Evolutionary conservation across 2,329 filamentous ascomycete genomes (phyloP).

Genomic region (Aspergillus fumigatiaffinis): DNA sequence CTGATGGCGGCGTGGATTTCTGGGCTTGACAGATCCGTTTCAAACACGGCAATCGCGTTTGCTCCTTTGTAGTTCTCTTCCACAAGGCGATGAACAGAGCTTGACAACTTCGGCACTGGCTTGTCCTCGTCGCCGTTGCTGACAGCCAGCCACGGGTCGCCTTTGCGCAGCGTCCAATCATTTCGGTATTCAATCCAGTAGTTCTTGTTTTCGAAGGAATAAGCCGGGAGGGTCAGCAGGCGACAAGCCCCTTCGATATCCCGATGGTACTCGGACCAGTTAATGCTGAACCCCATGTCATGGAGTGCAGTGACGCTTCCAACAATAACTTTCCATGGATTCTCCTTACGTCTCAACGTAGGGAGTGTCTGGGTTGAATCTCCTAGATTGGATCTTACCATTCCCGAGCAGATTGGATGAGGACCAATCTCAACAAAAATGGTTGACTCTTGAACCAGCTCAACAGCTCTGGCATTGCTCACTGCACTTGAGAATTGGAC

Average conservation of each 20-base stretch:
- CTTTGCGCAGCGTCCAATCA: conserved; percentile 32
- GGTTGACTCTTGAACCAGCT: conserved; percentile 63
- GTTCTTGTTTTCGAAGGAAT: conserved; percentile 22
- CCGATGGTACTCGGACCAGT: conserved; percentile 43
- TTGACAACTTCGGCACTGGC: background rate
- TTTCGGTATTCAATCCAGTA: conserved; percentile 39
- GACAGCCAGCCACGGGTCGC: conserved; percentile 1
- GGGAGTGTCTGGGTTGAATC: conserved; percentile 51
- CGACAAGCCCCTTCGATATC: conserved; percentile 39
- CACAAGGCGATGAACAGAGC: conserved; percentile 24
- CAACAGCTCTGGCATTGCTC: conserved; percentile 31
- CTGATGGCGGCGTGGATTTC: conserved; percentile 31
- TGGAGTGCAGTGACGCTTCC: conserved; percentile 35
- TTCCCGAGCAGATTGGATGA: conserved; percentile 44
- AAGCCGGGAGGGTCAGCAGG: too few species aligned
- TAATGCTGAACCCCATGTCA: conserved; percentile 34
- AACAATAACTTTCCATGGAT: conserved; percentile 41
- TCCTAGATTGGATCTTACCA: conserved; percentile 54
- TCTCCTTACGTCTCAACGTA: conserved; percentile 40
- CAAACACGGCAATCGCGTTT: conserved; percentile 27
- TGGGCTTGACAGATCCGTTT: conserved; percentile 33
- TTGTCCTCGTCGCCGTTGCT: too few species aligned
- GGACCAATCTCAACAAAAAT: conserved; percentile 64
- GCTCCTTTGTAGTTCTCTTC: conserved; percentile 22
- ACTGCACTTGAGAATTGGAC: conserved; percentile 46